Evolutionary conservation across 768 basidiomycete species (phyloP).

Genomic region (Russula compacta): DNA sequence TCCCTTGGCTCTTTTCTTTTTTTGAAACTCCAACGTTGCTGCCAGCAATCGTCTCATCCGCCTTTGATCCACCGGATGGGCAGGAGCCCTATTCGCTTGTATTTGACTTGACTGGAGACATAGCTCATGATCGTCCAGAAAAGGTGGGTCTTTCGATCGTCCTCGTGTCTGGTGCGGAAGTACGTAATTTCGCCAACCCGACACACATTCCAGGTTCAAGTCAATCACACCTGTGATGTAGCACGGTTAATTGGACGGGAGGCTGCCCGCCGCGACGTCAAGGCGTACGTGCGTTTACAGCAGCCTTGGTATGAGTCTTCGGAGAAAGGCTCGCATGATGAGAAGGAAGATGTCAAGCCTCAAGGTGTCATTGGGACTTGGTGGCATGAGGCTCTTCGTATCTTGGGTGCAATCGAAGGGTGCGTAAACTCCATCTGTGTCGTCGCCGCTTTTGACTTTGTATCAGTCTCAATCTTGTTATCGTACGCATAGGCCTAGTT

Average conservation of each 20-base stretch:
- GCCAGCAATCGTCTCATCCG: conserved; percentile 55
- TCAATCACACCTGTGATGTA: conserved; percentile 63
- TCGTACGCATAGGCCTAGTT: conserved; percentile 62
- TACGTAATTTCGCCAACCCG: not conserved
- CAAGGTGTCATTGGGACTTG: conserved; percentile 61
- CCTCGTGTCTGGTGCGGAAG: not conserved
- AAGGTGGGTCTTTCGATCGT: conserved; percentile 38
- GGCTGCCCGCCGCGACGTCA: conserved; percentile 70
- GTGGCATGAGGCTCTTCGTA: conserved; percentile 83
- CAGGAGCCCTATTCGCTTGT: conserved; percentile 66
- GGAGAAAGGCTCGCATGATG: conserved; percentile 54
- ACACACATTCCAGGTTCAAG: conserved; percentile 49
- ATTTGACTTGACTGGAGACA: conserved; percentile 80
- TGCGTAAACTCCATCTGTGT: conserved; percentile 28
- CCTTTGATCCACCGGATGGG: conserved; percentile 66
- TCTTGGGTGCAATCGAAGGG: conserved; percentile 66
- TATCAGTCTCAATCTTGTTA: conserved; percentile 66
- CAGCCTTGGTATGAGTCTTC: conserved; percentile 72
- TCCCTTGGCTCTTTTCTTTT: not conserved
- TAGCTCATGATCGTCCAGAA: conserved; percentile 65
- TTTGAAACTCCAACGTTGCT: conserved; percentile 14
- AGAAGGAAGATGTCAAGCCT: conserved; percentile 70
- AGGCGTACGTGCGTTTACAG: conserved; percentile 69
- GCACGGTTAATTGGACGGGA: conserved; percentile 63
- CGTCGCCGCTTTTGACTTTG: not conserved